Evolutionary conservation across 106 monocot genomes (phyloP), one percentile per base, ranked within the genome.

Genomic region (Dioscorea zingiberensis): DNA sequence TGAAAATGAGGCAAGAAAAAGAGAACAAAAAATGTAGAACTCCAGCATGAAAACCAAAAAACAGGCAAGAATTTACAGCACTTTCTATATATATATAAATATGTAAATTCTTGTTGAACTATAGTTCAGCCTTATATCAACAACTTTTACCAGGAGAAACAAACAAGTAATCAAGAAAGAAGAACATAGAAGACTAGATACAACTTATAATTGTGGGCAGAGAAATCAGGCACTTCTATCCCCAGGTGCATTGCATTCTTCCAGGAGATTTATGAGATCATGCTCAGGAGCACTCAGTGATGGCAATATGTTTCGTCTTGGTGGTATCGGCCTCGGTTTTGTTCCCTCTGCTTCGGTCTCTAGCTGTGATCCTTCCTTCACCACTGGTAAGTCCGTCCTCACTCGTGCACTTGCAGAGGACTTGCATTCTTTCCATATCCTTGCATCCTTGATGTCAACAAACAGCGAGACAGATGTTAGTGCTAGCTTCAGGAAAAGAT

Each of bases 261-360:
- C 68, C 18, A 68, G 55, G 16, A 68, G 68, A 16, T 55, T 55
- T 7, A 68, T 15, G 54, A 68, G 32, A 68, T 68, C 32, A 56
- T 54, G 67, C 28, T 68, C 67, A 5, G 67, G 67, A 2, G 67
- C 67, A 55, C 67, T 68, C 9, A 55, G 30, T 11, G 67, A 68
- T 7, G 67, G 67, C 32, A 68, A 30, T 22, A 55, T 68, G 3
- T n/a, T 4, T 7, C 67, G 28, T 55, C 23, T 68, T 18, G 38
- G 21, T 3, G 32, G 27, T 22, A 17, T 21, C 2, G 67, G 21
- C 38, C 21, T 14, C 8, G 67, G 55, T 28, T 68, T 68, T 32
- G 28, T 27, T 54, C 49, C 54, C 13, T 11, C 55, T 9, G 19
- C 19, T 17, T 55, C 38, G 4, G 67, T 19, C 19, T 68, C 55